Percentiles rank a stretch among this genome's conserved stretches.
These are phyloP conservation scores for Lactarius evosmus DNA, from an alignment of 768 basidiomycete species.

Conservation along the genomic window DNA sequence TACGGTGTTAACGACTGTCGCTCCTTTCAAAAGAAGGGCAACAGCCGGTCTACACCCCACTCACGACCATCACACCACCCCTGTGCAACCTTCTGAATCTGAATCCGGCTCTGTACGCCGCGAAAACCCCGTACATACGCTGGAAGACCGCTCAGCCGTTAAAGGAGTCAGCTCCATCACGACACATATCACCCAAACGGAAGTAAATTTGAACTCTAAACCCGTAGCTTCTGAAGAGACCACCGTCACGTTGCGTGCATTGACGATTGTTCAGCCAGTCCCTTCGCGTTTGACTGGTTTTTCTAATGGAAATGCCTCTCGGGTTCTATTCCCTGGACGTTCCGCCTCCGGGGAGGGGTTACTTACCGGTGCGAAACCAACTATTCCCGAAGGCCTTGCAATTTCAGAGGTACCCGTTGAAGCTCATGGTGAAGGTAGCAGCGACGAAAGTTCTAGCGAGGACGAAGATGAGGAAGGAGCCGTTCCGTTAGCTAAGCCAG, in stretches of 20 bases:
- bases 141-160: constrained; percentile 4
- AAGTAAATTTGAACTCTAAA: constrained; percentile 11
- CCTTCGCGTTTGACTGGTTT: not conserved
- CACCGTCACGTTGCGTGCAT: not conserved
- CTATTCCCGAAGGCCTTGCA: constrained; percentile 7
- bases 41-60: not conserved
- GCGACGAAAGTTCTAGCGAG: constrained; percentile 22
- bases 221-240: not conserved
- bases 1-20: too few species aligned
- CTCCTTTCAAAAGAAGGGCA: not conserved
- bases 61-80: not conserved
- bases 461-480: not conserved
- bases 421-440: constrained; percentile 24
- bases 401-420: constrained; percentile 24
- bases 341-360: not conserved
- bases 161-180: constrained; percentile 6
- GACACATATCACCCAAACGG: not conserved
- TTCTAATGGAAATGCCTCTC: not conserved
- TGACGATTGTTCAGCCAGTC: constrained; percentile 3
- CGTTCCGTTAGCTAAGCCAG: not conserved
- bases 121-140: not conserved
- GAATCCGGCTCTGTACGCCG: not conserved
- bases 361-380: not conserved
- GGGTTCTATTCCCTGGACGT: not conserved
- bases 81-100: not conserved